phyloP scores from a whole-genome alignment of 768 basidiomycete species.

The Mycena maculata region DNA sequence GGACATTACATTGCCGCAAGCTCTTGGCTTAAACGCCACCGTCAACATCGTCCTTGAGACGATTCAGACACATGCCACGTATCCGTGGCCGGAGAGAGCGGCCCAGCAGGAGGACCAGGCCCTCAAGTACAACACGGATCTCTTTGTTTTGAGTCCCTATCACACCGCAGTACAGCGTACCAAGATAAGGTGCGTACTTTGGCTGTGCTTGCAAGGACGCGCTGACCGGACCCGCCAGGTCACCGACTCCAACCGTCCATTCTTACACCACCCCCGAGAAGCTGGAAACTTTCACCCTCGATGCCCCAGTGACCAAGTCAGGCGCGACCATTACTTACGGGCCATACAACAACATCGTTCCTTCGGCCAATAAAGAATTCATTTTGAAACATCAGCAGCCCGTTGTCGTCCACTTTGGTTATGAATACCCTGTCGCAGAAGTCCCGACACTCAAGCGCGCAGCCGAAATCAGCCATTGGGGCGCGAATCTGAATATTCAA shows the following conservation, averaged over 20 bases:
- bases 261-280: conserved; percentile 78
- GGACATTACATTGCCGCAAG: conserved; percentile 71
- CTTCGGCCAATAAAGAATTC: conserved; percentile 69
- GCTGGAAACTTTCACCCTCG: conserved; percentile 68
- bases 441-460: conserved; percentile 76
- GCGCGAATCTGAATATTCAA: conserved; percentile 92
- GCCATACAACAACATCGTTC: conserved; percentile 81
- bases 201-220: neutral
- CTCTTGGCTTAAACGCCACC: conserved; percentile 68
- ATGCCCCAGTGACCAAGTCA: conserved; percentile 74
- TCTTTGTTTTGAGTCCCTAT: conserved; percentile 90
- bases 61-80: conserved; percentile 80
- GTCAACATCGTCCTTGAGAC: conserved; percentile 84
- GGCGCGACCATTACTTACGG: conserved; percentile 90
- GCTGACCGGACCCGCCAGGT: conserved; percentile 55
- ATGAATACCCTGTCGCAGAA: conserved; percentile 85
- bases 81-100: conserved; percentile 79
- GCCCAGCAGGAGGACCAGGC: conserved; percentile 82
- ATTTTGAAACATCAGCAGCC: conserved; percentile 70
- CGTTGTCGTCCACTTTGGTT: conserved; percentile 82
- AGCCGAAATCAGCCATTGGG: conserved; percentile 98
- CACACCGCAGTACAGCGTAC: conserved; percentile 83
- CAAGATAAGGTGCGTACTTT: conserved; percentile 74
- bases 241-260: conserved; percentile 76
- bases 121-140: conserved; percentile 79